A percentile compares a stretch with the other conserved stretches of the same genome.
These are phyloP conservation scores for Verticillium klebahnii DNA, from an alignment of 2,329 filamentous ascomycete species.

Conservation along the genomic window DNA sequence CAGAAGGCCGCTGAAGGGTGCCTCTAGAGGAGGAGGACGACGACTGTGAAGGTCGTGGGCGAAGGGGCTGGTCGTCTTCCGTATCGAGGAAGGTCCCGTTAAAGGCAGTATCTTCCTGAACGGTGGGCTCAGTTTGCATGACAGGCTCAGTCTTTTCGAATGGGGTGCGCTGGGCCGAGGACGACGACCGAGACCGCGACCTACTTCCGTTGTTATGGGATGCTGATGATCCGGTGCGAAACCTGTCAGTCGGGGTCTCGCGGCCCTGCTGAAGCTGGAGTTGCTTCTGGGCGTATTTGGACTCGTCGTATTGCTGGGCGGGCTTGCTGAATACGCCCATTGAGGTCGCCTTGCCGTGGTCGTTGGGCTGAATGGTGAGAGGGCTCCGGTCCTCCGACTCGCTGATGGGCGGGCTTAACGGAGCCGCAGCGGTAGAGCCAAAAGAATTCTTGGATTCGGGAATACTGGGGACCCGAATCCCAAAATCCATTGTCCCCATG, in stretches of 20 bases:
- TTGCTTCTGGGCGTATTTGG: conserved; percentile 77
- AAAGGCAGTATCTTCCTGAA: conserved; percentile 25
- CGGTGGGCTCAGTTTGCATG: conserved; percentile 21
- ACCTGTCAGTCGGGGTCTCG: conserved; percentile 50
- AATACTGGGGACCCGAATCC: conserved; percentile 10
- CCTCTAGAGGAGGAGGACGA: conserved; percentile 28
- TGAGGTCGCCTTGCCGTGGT: conserved; percentile 77
- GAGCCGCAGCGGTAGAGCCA: conserved; percentile 24
- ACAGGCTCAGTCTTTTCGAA: conserved; percentile 24
- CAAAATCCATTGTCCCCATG: conserved; percentile 23
- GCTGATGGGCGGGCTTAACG: conserved; percentile 55
- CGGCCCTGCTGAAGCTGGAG: conserved; percentile 74
- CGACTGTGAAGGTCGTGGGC: not conserved
- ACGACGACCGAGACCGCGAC: conserved; percentile 42
- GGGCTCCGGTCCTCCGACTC: conserved; percentile 64
- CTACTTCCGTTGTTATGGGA: conserved; percentile 26
- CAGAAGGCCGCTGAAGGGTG: conserved; percentile 41
- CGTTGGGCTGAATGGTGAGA: conserved; percentile 67
- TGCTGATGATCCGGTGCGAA: conserved; percentile 40
- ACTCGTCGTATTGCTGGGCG: conserved; percentile 71
- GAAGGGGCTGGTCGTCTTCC: conserved; percentile 25
- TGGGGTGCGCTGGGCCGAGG: conserved; percentile 32
- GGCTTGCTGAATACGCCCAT: conserved; percentile 63
- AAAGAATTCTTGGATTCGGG: conserved; percentile 24
- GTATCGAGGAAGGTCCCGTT: conserved; percentile 37